Conservation (phyloP, 306 rosid species). For the Cercis canadensis region DNA sequence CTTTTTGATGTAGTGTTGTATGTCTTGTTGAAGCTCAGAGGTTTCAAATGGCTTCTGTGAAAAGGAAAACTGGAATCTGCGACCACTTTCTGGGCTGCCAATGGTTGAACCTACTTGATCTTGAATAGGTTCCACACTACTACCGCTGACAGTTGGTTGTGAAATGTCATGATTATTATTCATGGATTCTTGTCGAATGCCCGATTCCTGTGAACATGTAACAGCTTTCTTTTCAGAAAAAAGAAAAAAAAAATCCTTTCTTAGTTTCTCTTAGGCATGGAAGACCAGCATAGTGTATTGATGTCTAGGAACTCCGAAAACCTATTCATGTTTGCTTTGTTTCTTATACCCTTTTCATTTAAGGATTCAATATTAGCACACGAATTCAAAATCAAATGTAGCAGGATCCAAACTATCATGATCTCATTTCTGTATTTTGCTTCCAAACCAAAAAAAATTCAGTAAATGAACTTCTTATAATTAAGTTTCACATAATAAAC, state of each 20-base stretch:
- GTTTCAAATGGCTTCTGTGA: conserved; percentile 56
- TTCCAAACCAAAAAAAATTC: not conserved
- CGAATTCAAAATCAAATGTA: not conserved
- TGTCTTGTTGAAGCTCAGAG: conserved; percentile 48
- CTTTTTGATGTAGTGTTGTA: conserved; percentile 66
- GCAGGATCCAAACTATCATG: not conserved
- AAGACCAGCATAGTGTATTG: not conserved
- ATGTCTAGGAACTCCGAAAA: conserved; percentile 12
- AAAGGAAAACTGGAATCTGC: conserved; percentile 66
- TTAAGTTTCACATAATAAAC: too few relatives aligned
- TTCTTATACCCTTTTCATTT: not conserved
- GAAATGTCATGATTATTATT: conserved; percentile 26
- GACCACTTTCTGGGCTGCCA: conserved; percentile 33
- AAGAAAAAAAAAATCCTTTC: not conserved
- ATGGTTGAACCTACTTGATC: conserved; percentile 41
- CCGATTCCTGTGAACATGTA: conserved; percentile 49
- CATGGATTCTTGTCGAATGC: conserved; percentile 35
- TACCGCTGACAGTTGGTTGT: conserved; percentile 36
- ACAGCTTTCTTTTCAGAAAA: conserved; percentile 16
- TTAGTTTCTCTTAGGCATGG: not conserved
- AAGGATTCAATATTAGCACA: not conserved
- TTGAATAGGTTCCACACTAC: conserved; percentile 23
- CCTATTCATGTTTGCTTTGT: not conserved
- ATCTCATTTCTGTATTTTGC: not conserved
- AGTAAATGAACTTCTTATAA: too few relatives aligned